Conservation (phyloP, 805 yeast species). For the Kurtzmaniella cleridarum region DNA sequence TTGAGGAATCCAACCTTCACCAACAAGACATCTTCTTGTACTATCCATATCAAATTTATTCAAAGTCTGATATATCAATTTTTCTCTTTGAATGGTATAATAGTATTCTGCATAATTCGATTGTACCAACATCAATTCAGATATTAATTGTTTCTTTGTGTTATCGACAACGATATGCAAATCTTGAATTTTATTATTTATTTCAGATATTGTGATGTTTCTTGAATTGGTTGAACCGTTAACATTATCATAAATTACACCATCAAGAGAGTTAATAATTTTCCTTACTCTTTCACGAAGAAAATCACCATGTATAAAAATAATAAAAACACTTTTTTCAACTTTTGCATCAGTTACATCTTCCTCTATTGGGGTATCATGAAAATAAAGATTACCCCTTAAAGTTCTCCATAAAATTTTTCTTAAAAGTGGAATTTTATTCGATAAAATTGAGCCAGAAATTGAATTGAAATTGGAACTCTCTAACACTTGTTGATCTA, state of each 20-base stretch:
- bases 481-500: constrained; percentile 3
- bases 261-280: constrained; percentile 36
- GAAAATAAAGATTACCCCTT: constrained; percentile 37
- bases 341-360: constrained; percentile 13
- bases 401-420: constrained; percentile 39
- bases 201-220: constrained; percentile 19
- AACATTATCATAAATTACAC: constrained; percentile 31
- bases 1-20: constrained; percentile 72
- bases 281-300: constrained; percentile 28
- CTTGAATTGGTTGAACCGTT: constrained; percentile 25
- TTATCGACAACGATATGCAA: constrained; percentile 25
- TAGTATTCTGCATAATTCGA: constrained; percentile 28
- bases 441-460: constrained; percentile 30
- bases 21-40: constrained; percentile 59
- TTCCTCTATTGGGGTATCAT: constrained; percentile 29
- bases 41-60: constrained; percentile 66
- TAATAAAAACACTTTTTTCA: constrained; percentile 32
- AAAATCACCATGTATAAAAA: constrained; percentile 37
- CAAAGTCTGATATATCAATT: constrained; percentile 52
- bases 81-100: constrained; percentile 45
- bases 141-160: constrained; percentile 31
- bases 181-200: constrained; percentile 29
- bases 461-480: constrained; percentile 24
- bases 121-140: constrained; percentile 33
- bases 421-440: constrained; percentile 32